Base-by-base conservation (phyloP, 768 basidiomycete species). In the Lactarius psammicola region DNA sequence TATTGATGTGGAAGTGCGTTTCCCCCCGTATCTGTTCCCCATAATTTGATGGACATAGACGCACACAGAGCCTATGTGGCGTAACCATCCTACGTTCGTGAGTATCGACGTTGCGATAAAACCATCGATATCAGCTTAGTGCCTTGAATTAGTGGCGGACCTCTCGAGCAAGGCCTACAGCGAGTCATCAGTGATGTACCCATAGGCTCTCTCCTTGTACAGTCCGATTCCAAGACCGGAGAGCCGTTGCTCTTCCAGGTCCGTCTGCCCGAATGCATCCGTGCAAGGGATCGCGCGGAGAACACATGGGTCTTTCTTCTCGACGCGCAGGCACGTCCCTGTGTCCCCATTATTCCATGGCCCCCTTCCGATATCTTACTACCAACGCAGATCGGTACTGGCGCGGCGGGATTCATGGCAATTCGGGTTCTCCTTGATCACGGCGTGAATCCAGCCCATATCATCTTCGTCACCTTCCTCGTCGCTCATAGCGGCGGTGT, bases 351-450 rank as follows among this genome's bases (percentile, higher is more conserved):
- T 36, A 51, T n/a, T 46, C 40, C 6, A 57, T 23, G 31, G 55
- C 44, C 56, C 44, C 56, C 53, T 20, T 33, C 18, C 17, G 17
- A 49, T 26, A 18, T 33, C 36, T 20, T 34, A 42, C 51, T 17
- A 49, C n/a, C 10, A 23, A 17, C 40, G 20, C 69, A 96, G 88
- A 94, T 98, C 74, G 94, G 93, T 7, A 98, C 96, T 0, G 96
- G 89, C 5, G 95, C 95, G 0, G 87, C 92, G 4, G 88, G 89
- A 23, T 91, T 98, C 75, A 98, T 98, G 96, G 89, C 95, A 0
- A 92, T 99, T 67, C 89, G 96, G 33, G 85, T 96, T 13, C 79
- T 98, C 11, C 82, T 98, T 20, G 96, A 99, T 74, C 96, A 99
- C 70, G 94, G 96, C 15, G 87, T 96, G 20, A 83, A 75, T 62